Evolutionary conservation across 331 rosid species (phyloP), one percentile per base, ranked within the genome.

Genomic region (Stylosanthes scabra): DNA sequence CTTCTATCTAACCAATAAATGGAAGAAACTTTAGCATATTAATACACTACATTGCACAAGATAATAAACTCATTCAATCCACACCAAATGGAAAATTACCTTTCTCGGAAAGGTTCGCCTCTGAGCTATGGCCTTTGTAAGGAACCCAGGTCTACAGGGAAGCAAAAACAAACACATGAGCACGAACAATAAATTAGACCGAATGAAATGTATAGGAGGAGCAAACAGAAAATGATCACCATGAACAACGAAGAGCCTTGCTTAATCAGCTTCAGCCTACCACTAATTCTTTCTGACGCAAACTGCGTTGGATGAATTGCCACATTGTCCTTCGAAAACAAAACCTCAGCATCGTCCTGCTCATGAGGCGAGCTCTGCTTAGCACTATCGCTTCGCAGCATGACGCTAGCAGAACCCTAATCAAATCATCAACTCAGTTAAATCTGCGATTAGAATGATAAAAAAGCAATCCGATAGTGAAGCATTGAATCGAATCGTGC

Each of bases 281-380:
- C 99, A 74, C 98, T 82, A 50, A 95, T 95, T 82, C 97, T 83
- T 71, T 92, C 94, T 44, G 94, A 80, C 2, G 89, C 86, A 72
- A 82, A 84, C 83, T 90, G 91, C 49, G 96, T 86, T 29, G 99
- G 98, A 70, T 95, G 99, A 87, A 95, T 95, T 20, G 98, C 76
- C 39, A 95, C 98, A 64, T 95, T 95, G 12, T 92, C 99, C 80
- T 90, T 95, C 70, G 5, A 11, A 81, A 70, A 95, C 50, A 95
- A 84, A 59, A 88, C 74, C 74, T 92, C 97, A 25, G 92, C 92
- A 41, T 86, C 93, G 0, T 92, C 96, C 15, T 78, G 78, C 44
- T 90, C 97, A 79, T 86, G 86, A 5, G 88, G 78, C 37, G 96
- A 84, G 86, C 91, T 90, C 74, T 79, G 86, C 28, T 77, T 87